Conservation (phyloP, 441 rosid genomes). For the Jatropha podagrica region DNA sequence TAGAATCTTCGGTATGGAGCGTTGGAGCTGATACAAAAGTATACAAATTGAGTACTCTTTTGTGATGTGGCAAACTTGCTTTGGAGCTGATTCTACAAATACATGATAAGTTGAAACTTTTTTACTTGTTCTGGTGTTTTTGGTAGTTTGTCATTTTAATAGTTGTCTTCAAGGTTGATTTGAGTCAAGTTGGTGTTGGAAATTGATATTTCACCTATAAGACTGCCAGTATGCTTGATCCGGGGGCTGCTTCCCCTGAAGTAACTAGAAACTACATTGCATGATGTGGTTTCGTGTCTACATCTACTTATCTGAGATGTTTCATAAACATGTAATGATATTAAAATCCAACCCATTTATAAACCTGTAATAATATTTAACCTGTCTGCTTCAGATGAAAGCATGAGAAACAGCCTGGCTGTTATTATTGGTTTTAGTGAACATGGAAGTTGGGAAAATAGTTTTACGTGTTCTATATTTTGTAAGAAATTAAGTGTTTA, state of each 20-base stretch:
- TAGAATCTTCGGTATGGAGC: background rate
- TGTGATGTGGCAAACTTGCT: background rate
- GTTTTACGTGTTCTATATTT: no score
- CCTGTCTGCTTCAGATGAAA: background rate
- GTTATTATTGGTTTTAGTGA: background rate
- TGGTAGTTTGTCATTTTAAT: conserved; percentile 2
- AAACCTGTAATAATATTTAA: background rate
- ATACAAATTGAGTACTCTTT: background rate
- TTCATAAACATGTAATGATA: background rate
- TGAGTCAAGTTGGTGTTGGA: conserved; percentile 2
- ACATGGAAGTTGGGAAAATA: background rate
- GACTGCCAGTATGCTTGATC: background rate
- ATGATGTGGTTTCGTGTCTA: background rate
- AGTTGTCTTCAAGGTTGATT: background rate
- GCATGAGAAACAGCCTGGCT: background rate
- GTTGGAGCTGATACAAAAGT: background rate
- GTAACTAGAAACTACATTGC: background rate
- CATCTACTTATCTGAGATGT: background rate
- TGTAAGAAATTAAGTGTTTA: background rate
- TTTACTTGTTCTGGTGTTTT: background rate
- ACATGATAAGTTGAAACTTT: background rate
- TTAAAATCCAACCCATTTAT: background rate
- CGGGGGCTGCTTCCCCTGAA: background rate
- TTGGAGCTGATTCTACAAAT: background rate
- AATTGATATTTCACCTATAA: conserved; percentile 6